These are phyloP conservation scores for Coemansia aciculifera DNA, from an alignment of 192 early-diverging fungal species.

Conservation along the genomic window DNA sequence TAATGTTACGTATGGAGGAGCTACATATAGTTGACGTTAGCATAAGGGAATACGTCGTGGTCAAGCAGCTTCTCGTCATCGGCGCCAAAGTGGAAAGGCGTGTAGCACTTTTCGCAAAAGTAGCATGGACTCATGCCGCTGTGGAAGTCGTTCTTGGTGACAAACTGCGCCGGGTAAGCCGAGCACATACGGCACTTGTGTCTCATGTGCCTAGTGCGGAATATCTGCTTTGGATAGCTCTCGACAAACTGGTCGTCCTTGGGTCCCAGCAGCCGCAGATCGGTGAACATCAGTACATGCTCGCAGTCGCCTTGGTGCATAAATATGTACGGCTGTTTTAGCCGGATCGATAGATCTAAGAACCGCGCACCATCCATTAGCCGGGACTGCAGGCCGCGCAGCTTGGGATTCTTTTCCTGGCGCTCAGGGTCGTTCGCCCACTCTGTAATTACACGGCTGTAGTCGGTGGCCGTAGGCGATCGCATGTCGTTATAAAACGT, in stretches of 20 bases:
- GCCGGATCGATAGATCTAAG: conserved; percentile 62
- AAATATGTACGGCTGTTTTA: conserved; percentile 69
- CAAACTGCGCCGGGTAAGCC: conserved; percentile 60
- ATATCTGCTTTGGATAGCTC: conserved; percentile 59
- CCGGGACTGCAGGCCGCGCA: conserved; percentile 52
- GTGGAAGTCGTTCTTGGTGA: conserved; percentile 70
- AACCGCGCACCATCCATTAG: conserved; percentile 65
- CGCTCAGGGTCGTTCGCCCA: conserved; percentile 65
- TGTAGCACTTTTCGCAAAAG: conserved; percentile 73
- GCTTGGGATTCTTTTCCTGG: conserved; percentile 49
- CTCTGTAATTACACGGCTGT: conserved; percentile 69
- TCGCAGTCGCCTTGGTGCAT: conserved; percentile 80
- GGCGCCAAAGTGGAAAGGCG: conserved; percentile 66
- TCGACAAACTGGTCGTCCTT: conserved; percentile 59
- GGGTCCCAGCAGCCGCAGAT: conserved; percentile 55
- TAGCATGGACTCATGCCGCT: conserved; percentile 68
- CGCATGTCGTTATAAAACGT: conserved; percentile 74
- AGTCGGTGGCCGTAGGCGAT: conserved; percentile 61
- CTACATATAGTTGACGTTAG: conserved; percentile 50
- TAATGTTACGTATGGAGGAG: not conserved
- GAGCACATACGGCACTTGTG: conserved; percentile 69
- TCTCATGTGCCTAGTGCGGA: conserved; percentile 55
- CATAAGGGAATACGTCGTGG: conserved; percentile 56
- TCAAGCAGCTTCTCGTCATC: conserved; percentile 60
- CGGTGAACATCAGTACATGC: conserved; percentile 69